Evolutionary conservation across 495 filamentous ascomycete genomes (phyloP), one percentile per base, ranked within the genome.

Genomic region (Penicillium canescens): DNA sequence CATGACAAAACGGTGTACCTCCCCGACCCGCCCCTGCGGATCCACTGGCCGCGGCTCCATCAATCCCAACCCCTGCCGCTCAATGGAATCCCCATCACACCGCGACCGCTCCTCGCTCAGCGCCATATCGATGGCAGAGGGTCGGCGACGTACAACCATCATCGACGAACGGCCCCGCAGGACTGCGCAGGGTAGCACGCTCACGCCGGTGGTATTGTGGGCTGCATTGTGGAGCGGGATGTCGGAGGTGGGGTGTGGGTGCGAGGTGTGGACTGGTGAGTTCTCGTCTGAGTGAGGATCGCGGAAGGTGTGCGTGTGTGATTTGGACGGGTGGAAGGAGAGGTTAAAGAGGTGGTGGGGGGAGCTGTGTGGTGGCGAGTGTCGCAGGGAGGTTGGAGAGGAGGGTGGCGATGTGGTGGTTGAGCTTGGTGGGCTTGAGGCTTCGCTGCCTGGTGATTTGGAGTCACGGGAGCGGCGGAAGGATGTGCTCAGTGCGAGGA

Each of bases 21-120:
- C 49, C 20, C 49, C 48, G 18, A 26, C 14, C 14, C 46, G 18
- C 28, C 28, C 28, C 28, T 31, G 28, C 59, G 66, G 63, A 33
- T 75, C 73, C 11, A 76, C 70, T 0, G 74, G 73, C 28, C 74
- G 57, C 3, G 75, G 75, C 57, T 78, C 75, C 68, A 78, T 71
- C n/a, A 78, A 57, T 38, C 70, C 64, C 38, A 78, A 48, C 2
- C 75, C 74, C 56, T 73, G 56, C 1, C 75, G 50, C 48, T 76
- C 75, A 54, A 75, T 72, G 0, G 64, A 46, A 37, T 76, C 66
- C 26, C 56, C 66, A 28, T 68, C 61, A 35, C 69, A 75, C 3
- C 73, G 70, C 13, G 62, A 67, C 0, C 69, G 74, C 55, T 78
- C 75, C 34, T 75, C 74, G 37, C 59, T 69, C 20, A 78, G 63